phyloP scores from a whole-genome alignment of 2,329 filamentous ascomycete species.

The Aspergillus tamarii region DNA sequence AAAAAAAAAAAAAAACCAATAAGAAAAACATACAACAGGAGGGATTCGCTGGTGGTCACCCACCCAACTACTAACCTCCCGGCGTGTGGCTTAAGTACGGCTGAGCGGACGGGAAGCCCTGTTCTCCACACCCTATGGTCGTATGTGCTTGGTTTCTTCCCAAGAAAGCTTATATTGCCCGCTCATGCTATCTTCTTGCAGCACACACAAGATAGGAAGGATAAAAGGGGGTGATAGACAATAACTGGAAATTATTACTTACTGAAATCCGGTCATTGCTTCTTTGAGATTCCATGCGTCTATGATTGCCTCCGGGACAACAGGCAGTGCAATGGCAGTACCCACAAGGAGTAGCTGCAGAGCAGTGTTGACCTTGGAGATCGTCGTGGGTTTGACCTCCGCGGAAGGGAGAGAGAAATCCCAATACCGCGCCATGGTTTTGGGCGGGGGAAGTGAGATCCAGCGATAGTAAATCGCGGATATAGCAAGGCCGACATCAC shows the following conservation, averaged over 20 bases:
- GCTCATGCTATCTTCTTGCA: not conserved
- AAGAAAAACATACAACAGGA: constrained; percentile 47
- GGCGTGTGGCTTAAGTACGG: constrained; percentile 53
- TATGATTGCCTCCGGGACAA: constrained; percentile 64
- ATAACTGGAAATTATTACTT: constrained; percentile 26
- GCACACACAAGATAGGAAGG: not conserved
- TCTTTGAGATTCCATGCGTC: constrained; percentile 60
- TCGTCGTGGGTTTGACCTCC: constrained; percentile 48
- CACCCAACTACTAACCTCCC: constrained; percentile 53
- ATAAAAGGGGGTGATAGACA: constrained; percentile 6
- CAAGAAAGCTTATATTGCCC: constrained; percentile 21
- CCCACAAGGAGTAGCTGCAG: constrained; percentile 87
- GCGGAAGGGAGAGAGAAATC: constrained; percentile 80
- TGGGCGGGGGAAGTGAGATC: constrained; percentile 89
- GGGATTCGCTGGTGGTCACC: constrained; percentile 54
- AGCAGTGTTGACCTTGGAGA: constrained; percentile 78
- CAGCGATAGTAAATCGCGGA: constrained; percentile 94
- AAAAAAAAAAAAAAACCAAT: not conserved
- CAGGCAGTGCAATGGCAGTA: constrained; percentile 76
- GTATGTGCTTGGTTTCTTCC: constrained; percentile 34
- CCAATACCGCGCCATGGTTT: constrained; percentile 93
- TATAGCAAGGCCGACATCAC: constrained; percentile 80
- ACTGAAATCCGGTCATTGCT: constrained; percentile 59
- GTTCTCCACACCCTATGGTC: constrained; percentile 53
- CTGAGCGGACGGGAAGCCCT: constrained; percentile 55